Evolutionary conservation across 2,329 filamentous ascomycete species (phyloP), one percentile per base, ranked within the genome.

Genomic region (Remersonia thermophila): DNA sequence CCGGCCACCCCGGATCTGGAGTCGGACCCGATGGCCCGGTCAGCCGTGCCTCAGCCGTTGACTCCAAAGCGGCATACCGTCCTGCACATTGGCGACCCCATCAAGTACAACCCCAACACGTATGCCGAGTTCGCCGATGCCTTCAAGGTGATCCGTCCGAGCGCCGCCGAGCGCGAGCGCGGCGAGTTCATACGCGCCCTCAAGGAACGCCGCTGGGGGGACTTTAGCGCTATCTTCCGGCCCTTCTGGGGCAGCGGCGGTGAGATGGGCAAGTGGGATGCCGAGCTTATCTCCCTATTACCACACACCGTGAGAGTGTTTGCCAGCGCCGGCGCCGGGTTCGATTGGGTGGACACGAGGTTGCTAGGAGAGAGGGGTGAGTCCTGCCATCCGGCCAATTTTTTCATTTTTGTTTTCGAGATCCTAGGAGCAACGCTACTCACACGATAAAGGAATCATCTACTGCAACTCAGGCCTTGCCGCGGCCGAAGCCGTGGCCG

Each of bases 391-490:
- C n/a, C n/a, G n/a, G n/a, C n/a, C n/a, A n/a, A n/a, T n/a, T n/a
- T n/a, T n/a, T n/a, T n/a, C n/a, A n/a, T n/a, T n/a, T n/a, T n/a
- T n/a, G n/a, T n/a, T n/a, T n/a, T n/a, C n/a, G n/a, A n/a, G n/a
- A n/a, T n/a, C n/a, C n/a, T n/a, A n/a, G n/a, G n/a, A n/a, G n/a
- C n/a, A n/a, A n/a, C n/a, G n/a, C n/a, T n/a, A 30, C 36, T 38
- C n/a, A 40, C 16, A 34, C 3, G 5, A 9, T 23, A 5, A 33
- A 70, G 70, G 74, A 27, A 71, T 82, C 43, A 58, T 79, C 35
- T 85, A 84, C 58, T 84, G 80, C 63, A 84, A 85, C 57, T 70
- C 74, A 3, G 79, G 78, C 2, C 67, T 74, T 2, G 78, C 80
- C 0, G 78, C 77, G 26, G 77, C 77, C 6, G 80, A 85, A 49